Base-by-base conservation (phyloP, 2,329 filamentous ascomycete genomes). In the Capronia coronata region DNA sequence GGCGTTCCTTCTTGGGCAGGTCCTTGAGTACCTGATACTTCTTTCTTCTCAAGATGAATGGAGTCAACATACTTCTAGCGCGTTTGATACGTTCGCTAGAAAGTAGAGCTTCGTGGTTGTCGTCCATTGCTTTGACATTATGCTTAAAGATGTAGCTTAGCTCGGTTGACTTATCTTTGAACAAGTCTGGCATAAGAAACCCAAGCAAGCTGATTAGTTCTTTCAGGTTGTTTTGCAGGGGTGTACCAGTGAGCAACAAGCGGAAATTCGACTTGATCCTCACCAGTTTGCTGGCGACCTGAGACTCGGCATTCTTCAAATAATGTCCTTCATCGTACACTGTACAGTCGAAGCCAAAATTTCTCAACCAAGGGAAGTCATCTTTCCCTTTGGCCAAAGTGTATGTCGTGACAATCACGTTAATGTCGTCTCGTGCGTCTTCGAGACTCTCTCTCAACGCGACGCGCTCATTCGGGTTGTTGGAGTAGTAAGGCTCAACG, bases 281-380 rank as follows among this genome's bases (percentile, higher is more conserved):
- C 62, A 86, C 82, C 45, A 97, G 74, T 52, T 86, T 83, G 61
- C 81, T 79, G 67, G 96, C 96, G 4, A 87, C 77, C 46, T 86
- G 81, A 0, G 90, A 94, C 40, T 83, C 82, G 2, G 84, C 83
- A 64, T 95, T 97, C 70, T 95, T 94, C 65, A 98, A 73, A 62
- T 87, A 83, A 68, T 98, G 93, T 0, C 91, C 93, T 68, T 98
- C 93, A 63, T 98, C 93, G 62, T 89, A 98, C 9, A 98, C 83
- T 59, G 78, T 82, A 22, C 69, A 70, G 50, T 64, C 65, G 62
- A 86, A 82, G 46, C 73, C 71, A 56, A 82, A 71, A 21, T 71
- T 75, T 35, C 79, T 74, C 51, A 87, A 68, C 63, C 86, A 87
- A 18, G 72, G 72, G 43, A 78, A 76, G 62, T 87, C 84, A 3